Conservation (phyloP, 2,329 filamentous ascomycete species). For the Xylariaceae sp. region DNA sequence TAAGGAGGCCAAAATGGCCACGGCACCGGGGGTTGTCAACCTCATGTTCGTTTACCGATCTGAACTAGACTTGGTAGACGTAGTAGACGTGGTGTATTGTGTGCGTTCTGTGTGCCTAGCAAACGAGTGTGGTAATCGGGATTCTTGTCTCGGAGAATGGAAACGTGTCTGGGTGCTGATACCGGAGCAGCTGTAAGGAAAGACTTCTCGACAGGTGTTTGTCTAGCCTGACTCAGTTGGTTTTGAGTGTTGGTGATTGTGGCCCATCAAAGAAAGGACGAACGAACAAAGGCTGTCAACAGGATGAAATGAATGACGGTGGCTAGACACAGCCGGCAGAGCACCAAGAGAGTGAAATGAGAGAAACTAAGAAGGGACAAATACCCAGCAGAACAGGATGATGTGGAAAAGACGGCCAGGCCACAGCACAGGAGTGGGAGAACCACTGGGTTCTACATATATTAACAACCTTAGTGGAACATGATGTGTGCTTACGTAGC, state of each 20-base stretch:
- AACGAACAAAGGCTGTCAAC: slow-evolving; percentile 33
- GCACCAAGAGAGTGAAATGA: slow-evolving; percentile 28
- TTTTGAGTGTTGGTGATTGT: slow-evolving; percentile 16
- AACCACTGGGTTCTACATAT: slow-evolving; percentile 16
- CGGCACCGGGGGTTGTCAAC: slow-evolving; percentile 23
- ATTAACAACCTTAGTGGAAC: slow-evolving; percentile 18
- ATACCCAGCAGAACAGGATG: slow-evolving; percentile 14
- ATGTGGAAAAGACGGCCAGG: slow-evolving; percentile 4
- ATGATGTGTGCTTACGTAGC: not conserved
- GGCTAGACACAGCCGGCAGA: slow-evolving; percentile 33
- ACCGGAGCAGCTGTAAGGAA: slow-evolving; percentile 21
- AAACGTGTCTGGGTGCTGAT: slow-evolving; percentile 19
- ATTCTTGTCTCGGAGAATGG: slow-evolving; percentile 25
- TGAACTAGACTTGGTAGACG: slow-evolving; percentile 10
- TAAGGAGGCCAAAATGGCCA: slow-evolving; percentile 41
- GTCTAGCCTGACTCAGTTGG: slow-evolving; percentile 13
- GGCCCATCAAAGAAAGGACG: slow-evolving; percentile 32
- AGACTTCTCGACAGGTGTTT: slow-evolving; percentile 11
- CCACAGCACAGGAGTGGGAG: slow-evolving; percentile 10
- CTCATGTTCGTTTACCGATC: slow-evolving; percentile 26
- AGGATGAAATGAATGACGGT: slow-evolving; percentile 29
- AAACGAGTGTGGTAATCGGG: slow-evolving; percentile 13
- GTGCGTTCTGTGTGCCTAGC: slow-evolving; percentile 9
- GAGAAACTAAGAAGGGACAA: slow-evolving; percentile 25
- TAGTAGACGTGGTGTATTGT: slow-evolving; percentile 5